Evolutionary conservation across 2,329 filamentous ascomycete genomes (phyloP), one percentile per base, ranked within the genome.

Genomic region (Didymella pinodella): DNA sequence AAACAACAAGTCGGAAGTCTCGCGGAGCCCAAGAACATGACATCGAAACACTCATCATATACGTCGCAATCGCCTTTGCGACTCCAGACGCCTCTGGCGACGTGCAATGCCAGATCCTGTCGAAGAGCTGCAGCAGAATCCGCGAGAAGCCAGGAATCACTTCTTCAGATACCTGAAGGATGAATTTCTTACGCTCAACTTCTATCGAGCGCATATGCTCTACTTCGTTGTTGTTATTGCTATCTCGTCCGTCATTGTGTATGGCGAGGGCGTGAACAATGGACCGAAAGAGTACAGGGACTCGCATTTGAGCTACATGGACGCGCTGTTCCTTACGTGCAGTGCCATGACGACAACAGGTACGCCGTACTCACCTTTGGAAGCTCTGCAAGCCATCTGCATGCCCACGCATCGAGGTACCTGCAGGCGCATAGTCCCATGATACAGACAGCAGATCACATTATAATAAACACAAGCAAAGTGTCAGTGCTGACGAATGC

Each of bases 341-440:
- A 72, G 69, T 55, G 70, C 71, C 12, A 74, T 74, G 69, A 73
- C 71, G 8, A 74, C 70, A 2, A 74, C 69, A 10, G 70, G 67
- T 65, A 61, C 10, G 54, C 34, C 5, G 1, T 4, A 26, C 11
- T 20, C 40, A 43, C 26, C 11, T 36, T 22, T 22, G 22, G 22
- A 22, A 22, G 22, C 22, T 22, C 22, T 22, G 22, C 22, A 22
- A 22, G 22, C 3, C 22, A 22, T 22, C 22, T 22, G 22, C 22
- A 22, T 22, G 22, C 22, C 22, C 3, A 3, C 22, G 22, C 22
- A 22, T 22, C 22, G 22, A 22, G 22, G 22, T 22, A 22, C 22
- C 22, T 22, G 22, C 22, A 22, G 22, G 22, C 22, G 22, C 22
- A 22, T 22, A 22, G 22, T 22, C 22, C 22, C 3, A 22, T 22